Base-by-base conservation (phyloP, 164 flowering plant species). In the Kingdonia uniflora region DNA sequence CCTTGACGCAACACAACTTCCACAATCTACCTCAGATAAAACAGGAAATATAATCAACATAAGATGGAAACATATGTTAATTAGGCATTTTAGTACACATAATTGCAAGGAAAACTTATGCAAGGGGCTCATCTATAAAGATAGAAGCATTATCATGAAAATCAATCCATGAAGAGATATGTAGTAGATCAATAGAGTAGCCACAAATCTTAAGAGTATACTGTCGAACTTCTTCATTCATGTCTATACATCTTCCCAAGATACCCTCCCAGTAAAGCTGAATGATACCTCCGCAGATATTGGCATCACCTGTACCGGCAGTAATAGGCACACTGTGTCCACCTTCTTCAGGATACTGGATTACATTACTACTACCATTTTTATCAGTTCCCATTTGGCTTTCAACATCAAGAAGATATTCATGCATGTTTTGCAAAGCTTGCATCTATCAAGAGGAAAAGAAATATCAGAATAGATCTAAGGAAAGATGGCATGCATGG, bases 221-320 rank as follows among this genome's bases (percentile, higher is more conserved):
- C 60, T 80, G 89, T 13, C 99, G 89, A 66, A 92, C 86, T 61
- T 78, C 78, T 20, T 79, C 97, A 74, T 80, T 76, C 39, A 63
- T 51, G 64, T 88, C 97, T 71, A 92, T 58, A 64, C 95, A 76
- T 74, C 91, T 82, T 10, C 64, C 89, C 63, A 92, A 67, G 49
- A 92, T 78, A 52, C 55, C 63, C 54, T 78, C 75, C 99, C 99
- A 92, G 59, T 86, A 88, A 60, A 92, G 63, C 59, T 88, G 99
- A 53, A 92, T 64, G 58, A 88, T 88, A 55, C 97, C 95, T 14
- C 99, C 99, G 70, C 96, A 92, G 4, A 88, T 82, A 68, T 92
- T 92, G 35, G 95, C 81, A 68, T 92, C 99, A 60, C 96, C 96
- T 15, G 99, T 95, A 59, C 99, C 96, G 5, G 96, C 95, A 76